Base-by-base conservation (phyloP, 805 yeast species). In the Cyberlindnera subsufficiens region DNA sequence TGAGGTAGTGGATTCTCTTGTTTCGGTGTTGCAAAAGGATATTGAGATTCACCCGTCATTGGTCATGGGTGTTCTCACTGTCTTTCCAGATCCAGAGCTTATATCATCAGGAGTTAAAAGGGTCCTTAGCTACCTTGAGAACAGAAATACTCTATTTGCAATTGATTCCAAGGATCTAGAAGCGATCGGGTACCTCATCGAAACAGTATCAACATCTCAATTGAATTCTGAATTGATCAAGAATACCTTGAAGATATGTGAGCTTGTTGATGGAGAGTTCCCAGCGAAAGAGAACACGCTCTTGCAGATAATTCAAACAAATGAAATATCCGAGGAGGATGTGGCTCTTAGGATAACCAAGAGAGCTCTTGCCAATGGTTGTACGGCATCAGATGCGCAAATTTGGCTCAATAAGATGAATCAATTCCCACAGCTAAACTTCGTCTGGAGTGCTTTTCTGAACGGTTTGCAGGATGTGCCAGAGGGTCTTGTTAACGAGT, bases 181-280 rank as follows among this genome's bases (percentile, higher is more conserved):
- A 19, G 40, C 20, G 11, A 22, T 38, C 6, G 20, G 11, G 16
- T 32, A n/a, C 22, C 18, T 38, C 16, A 15, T 38, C 8, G 35
- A 38, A 11, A 6, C 22, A 16, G 31, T 38, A 11, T 8, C 22
- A 8, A n/a, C 36, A 14, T 19, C 35, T 18, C 32, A 10, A 20
- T 15, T 25, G 38, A 15, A 30, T 14, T 13, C 13, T 14, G 29
- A 6, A n/a, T 4, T 38, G 15, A 18, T 30, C 11, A 9, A 30
- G 25, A 36, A 27, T 19, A 19, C 35, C 14, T 30, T 43, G 32
- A 41, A 18, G 37, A 46, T 39, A 36, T 45, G 42, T 35, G 45
- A 39, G 10, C 4, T 33, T 15, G 14, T 27, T n/a, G 45, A 35
- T 34, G 40, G 35, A 17, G 6, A 13, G 25, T 30, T 39, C 33